phyloP scores from a whole-genome alignment of 192 early-diverging fungal species.

The Gaertneriomyces sp. region DNA sequence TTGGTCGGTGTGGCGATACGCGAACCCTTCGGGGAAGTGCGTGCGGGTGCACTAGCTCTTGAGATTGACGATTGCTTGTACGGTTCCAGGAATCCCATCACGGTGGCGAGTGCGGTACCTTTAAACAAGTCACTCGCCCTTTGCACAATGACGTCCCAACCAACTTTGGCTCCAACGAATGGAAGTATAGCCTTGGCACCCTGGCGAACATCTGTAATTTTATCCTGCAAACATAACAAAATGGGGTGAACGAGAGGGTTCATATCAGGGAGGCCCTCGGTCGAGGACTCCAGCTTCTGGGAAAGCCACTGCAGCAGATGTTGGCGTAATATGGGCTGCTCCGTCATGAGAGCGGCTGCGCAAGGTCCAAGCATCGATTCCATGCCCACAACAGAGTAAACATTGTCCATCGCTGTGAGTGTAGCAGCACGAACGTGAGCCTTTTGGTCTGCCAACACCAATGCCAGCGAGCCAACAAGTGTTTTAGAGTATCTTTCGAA shows the following conservation, averaged over 20 bases:
- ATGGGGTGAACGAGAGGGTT: constrained; percentile 62
- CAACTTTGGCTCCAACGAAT: constrained; percentile 64
- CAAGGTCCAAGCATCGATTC: constrained; percentile 66
- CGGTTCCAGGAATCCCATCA: constrained; percentile 56
- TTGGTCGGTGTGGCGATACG: constrained; percentile 18
- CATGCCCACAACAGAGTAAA: constrained; percentile 65
- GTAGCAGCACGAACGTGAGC: constrained; percentile 76
- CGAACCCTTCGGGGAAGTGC: no score
- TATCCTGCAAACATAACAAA: constrained; percentile 83
- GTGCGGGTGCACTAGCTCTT: no score
- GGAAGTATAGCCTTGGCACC: constrained; percentile 68
- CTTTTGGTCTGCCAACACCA: constrained; percentile 86
- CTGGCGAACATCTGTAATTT: constrained; percentile 85
- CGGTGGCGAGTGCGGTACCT: constrained; percentile 66
- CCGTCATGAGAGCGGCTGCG: constrained; percentile 64
- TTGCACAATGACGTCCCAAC: constrained; percentile 66
- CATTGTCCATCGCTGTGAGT: constrained; percentile 66
- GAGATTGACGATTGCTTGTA: constrained; percentile 5
- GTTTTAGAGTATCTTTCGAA: constrained; percentile 72
- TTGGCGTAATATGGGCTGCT: constrained; percentile 84
- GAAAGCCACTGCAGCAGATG: constrained; percentile 81
- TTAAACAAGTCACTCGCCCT: constrained; percentile 71
- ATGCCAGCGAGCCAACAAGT: constrained; percentile 66
- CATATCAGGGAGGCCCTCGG: constrained; percentile 56
- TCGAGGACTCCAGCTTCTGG: constrained; percentile 52